Evolutionary conservation across 352 stramenopile genomes (phyloP).

Genomic region (Aphanomyces astaci): DNA sequence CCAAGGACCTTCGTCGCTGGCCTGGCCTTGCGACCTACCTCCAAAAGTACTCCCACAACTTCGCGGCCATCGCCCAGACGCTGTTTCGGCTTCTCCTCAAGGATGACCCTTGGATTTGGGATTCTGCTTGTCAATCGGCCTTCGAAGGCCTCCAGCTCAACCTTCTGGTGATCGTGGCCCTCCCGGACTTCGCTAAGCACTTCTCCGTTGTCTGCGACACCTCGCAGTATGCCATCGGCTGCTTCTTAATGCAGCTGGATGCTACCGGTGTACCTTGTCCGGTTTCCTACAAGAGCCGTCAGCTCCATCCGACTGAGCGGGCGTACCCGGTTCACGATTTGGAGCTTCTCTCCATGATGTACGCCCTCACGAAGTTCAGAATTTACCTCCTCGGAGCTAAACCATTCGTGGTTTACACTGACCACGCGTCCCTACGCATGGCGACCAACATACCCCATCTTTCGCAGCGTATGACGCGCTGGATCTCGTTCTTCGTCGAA

Average conservation of each 20-base stretch:
- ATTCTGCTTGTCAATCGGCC: no score
- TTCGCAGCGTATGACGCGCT: background rate
- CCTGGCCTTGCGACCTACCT: background rate
- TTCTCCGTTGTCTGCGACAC: background rate
- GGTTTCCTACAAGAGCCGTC: background rate
- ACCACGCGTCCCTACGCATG: no score
- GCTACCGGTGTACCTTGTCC: background rate
- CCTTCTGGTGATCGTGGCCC: background rate
- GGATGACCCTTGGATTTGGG: no score
- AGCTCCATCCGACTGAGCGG: background rate
- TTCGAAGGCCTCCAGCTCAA: no score
- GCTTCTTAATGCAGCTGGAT: background rate
- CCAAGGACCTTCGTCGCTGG: background rate
- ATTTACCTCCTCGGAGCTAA: background rate
- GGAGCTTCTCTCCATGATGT: background rate
- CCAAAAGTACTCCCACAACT: no score
- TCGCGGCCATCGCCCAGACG: no score
- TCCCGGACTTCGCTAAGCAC: background rate
- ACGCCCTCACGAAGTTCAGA: background rate
- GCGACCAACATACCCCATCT: background rate
- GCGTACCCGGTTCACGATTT: background rate
- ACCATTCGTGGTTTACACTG: no score
- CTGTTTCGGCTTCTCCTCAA: no score
- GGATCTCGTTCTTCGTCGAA: background rate
- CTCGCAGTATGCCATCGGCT: no score